Percentiles rank a stretch among this genome's conserved stretches.
Conservation (phyloP, 352 stramenopile species). For the Phytophthora vignae region DNA sequence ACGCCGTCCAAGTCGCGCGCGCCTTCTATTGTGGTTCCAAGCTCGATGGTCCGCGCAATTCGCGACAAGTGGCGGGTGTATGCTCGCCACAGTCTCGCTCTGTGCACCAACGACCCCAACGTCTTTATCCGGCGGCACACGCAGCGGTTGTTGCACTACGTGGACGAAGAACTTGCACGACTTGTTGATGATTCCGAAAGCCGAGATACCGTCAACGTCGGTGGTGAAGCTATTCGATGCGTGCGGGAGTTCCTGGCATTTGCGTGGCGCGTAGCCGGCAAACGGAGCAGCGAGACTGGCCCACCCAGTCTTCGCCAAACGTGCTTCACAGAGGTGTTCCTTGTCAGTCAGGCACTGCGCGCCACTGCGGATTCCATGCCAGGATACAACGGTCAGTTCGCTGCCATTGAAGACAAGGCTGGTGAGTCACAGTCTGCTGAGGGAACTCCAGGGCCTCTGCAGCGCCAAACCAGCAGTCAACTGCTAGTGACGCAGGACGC, state of each 20-base stretch:
- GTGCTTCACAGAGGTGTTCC: slow-evolving; percentile 57
- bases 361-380: slow-evolving; percentile 19
- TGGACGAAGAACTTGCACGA: slow-evolving; percentile 28
- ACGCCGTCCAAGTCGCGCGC: slow-evolving; percentile 1
- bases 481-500: neutral
- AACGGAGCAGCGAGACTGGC: slow-evolving; percentile 22
- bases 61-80: slow-evolving; percentile 48
- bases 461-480: slow-evolving; percentile 5
- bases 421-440: slow-evolving; percentile 4
- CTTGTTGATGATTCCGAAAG: slow-evolving; percentile 7
- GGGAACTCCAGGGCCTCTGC: slow-evolving; percentile 1
- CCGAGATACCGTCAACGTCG: neutral
- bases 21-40: neutral
- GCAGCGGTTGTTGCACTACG: slow-evolving; percentile 25
- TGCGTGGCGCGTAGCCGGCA: slow-evolving; percentile 49
- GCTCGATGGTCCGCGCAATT: slow-evolving; percentile 22
- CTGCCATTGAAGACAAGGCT: neutral
- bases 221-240: slow-evolving; percentile 23
- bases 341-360: slow-evolving; percentile 49
- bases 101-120: slow-evolving; percentile 71
- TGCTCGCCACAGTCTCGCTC: slow-evolving; percentile 34
- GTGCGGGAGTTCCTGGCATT: slow-evolving; percentile 56
- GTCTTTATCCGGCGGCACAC: slow-evolving; percentile 49
- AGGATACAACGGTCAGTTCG: slow-evolving; percentile 21
- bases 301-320: slow-evolving; percentile 5